Base-by-base conservation (phyloP, 2,329 filamentous ascomycete genomes). In the Fusarium coffeatum region DNA sequence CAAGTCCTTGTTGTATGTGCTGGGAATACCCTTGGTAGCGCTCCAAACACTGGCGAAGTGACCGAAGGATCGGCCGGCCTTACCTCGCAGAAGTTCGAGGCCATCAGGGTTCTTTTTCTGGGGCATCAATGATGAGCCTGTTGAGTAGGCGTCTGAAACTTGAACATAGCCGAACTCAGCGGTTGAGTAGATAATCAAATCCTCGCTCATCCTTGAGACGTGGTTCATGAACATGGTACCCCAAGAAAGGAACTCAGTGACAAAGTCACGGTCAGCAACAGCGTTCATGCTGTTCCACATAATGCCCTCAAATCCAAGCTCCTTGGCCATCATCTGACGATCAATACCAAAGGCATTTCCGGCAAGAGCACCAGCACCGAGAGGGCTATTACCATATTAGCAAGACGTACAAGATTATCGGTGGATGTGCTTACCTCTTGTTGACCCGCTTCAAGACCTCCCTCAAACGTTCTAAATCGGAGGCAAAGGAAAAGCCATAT, bases 231-330 rank as follows among this genome's bases (percentile, higher is more conserved):
- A 84, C 68, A 89, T 89, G 23, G 86, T 86, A 16, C 87, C 88
- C 89, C 90, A 93, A 77, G 90, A 87, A 79, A 93, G 86, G 4
- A 87, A 89, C 79, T 93, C 91, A 70, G 91, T 86, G 8, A 92
- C 86, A 69, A 93, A 93, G 74, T 93, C 91, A 15, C 91, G 86
- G 76, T 93, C 91, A 12, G 83, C 89, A 10, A 92, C 90, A 34
- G 88, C 88, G 45, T 88, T 87, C 85, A 94, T 88, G 6, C 88
- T 91, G 83, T 93, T 93, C 80, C 86, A 86, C 55, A 90, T 83
- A 6, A 93, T 80, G 2, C 88, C 89, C 4, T 89, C 86, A 71
- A 94, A 94, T 16, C 91, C 91, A 8, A 94, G 85, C 79, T 94
- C 92, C 76, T 86, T 83, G 32, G 77, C 77, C 25, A 78, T 77